These are phyloP conservation scores for Didymella glomerata DNA, from an alignment of 2,329 filamentous ascomycete species.

Conservation along the genomic window DNA sequence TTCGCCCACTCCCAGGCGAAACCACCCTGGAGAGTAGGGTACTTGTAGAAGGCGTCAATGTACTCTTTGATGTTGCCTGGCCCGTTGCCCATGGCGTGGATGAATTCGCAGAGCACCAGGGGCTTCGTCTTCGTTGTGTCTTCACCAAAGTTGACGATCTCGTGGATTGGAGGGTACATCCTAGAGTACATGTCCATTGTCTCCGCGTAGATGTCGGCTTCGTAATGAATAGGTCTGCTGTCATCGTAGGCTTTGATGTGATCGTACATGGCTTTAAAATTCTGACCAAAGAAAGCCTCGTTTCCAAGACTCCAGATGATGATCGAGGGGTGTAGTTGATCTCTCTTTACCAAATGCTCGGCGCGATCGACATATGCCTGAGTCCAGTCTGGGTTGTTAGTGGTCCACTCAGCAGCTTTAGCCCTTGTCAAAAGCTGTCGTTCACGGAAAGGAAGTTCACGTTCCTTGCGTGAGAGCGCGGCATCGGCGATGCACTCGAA, in stretches of 20 bases:
- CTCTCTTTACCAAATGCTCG: slow-evolving; percentile 69
- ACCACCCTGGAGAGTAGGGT: slow-evolving; percentile 71
- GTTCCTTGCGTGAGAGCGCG: slow-evolving; percentile 31
- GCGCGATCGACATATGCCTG: slow-evolving; percentile 74
- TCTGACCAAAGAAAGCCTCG: slow-evolving; percentile 75
- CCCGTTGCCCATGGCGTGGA: slow-evolving; percentile 76
- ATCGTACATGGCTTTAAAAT: slow-evolving; percentile 73
- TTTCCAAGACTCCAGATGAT: slow-evolving; percentile 79
- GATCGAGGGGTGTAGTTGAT: slow-evolving; percentile 75
- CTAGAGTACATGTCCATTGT: slow-evolving; percentile 72
- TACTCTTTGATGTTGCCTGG: slow-evolving; percentile 76
- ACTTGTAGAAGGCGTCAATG: slow-evolving; percentile 67
- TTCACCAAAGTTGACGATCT: slow-evolving; percentile 59
- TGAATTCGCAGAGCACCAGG: slow-evolving; percentile 64
- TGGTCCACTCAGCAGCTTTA: slow-evolving; percentile 66
- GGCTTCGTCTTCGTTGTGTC: slow-evolving; percentile 59
- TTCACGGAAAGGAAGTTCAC: slow-evolving; percentile 65
- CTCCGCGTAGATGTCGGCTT: slow-evolving; percentile 67
- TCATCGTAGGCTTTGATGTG: slow-evolving; percentile 67
- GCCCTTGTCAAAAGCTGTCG: slow-evolving; percentile 65
- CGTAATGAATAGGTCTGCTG: slow-evolving; percentile 70
- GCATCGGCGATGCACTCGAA: slow-evolving; percentile 52
- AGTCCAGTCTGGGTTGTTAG: slow-evolving; percentile 68
- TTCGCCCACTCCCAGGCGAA: slow-evolving; percentile 59
- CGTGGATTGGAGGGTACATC: slow-evolving; percentile 69